Evolutionary conservation across 1,284 basidiomycete species (phyloP).

Genomic region (Fistulinella cinereoalba): DNA sequence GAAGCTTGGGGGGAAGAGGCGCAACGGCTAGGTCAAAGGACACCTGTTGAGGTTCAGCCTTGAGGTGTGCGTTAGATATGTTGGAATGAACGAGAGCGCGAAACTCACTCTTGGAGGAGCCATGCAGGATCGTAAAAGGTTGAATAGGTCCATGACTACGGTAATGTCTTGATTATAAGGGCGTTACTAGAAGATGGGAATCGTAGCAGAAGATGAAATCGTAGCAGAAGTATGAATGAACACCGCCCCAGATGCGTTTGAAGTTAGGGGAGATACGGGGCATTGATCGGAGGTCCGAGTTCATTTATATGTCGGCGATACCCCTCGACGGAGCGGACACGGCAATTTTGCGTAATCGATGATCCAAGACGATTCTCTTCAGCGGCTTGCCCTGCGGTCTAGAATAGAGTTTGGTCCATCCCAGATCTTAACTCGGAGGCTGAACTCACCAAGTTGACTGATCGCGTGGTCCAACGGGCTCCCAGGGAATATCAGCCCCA

Average conservation of each 20-base stretch:
- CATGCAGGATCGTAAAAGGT: constrained; percentile 35
- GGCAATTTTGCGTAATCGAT: constrained; percentile 25
- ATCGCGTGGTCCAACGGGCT: constrained; percentile 11
- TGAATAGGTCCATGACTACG: constrained; percentile 39
- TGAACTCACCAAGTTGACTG: constrained; percentile 18
- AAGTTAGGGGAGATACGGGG: constrained; percentile 9
- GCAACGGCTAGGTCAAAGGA: constrained; percentile 35
- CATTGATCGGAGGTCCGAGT: constrained; percentile 16
- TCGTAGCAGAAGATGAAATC: background rate
- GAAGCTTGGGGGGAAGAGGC: constrained; percentile 7
- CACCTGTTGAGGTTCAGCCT: constrained; percentile 37
- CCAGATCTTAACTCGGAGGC: constrained; percentile 3
- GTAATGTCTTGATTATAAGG: constrained; percentile 28
- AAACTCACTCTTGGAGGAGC: constrained; percentile 29
- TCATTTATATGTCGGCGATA: constrained; percentile 27
- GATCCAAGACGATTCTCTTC: constrained; percentile 6
- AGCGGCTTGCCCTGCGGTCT: constrained; percentile 8
- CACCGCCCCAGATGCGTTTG: constrained; percentile 25
- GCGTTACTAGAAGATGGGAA: constrained; percentile 13
- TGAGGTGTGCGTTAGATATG: constrained; percentile 15
- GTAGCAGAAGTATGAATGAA: constrained; percentile 17
- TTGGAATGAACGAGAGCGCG: constrained; percentile 11
- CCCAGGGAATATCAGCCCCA: constrained; percentile 16
- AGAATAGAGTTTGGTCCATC: constrained; percentile 10
- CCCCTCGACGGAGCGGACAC: constrained; percentile 22